Percentiles rank a stretch among this genome's conserved stretches.
Conservation (phyloP, 2,329 filamentous ascomycete genomes). For the Penicillium sp. region DNA sequence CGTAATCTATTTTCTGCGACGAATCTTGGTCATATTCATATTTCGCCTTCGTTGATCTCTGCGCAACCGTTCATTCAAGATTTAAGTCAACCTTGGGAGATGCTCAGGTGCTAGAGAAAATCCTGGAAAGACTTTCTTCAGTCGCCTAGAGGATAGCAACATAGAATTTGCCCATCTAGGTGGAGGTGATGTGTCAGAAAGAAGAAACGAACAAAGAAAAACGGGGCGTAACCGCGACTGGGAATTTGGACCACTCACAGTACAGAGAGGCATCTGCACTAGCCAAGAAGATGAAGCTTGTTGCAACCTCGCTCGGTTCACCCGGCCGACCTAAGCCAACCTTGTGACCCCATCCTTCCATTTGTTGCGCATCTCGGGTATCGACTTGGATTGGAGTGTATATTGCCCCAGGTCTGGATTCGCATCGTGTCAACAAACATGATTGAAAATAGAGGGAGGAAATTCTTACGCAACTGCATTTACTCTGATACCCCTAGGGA, state of each 20-base stretch:
- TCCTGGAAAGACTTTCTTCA: slow-evolving; percentile 11
- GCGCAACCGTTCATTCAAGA: neutral
- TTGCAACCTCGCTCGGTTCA: slow-evolving; percentile 42
- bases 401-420: slow-evolving; percentile 33
- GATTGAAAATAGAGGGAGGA: too few species aligned
- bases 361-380: slow-evolving; percentile 34
- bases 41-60: neutral
- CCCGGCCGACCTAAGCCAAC: slow-evolving; percentile 36
- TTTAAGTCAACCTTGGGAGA: too few species aligned
- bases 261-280: slow-evolving; percentile 37
- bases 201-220: neutral
- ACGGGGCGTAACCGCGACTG: neutral
- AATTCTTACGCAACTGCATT: slow-evolving; percentile 46
- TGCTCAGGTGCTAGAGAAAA: neutral
- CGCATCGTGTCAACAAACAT: neutral
- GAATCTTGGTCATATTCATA: neutral
- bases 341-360: slow-evolving; percentile 35
- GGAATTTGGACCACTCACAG: slow-evolving; percentile 27
- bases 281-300: slow-evolving; percentile 43
- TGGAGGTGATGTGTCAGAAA: neutral
- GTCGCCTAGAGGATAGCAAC: slow-evolving; percentile 38
- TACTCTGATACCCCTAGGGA: slow-evolving; percentile 59
- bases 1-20: neutral
- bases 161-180: slow-evolving; percentile 38
- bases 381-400: slow-evolving; percentile 41